These are phyloP conservation scores for Aphanoascus verrucosus DNA, from an alignment of 2,329 filamentous ascomycete genomes.

Conservation along the genomic window DNA sequence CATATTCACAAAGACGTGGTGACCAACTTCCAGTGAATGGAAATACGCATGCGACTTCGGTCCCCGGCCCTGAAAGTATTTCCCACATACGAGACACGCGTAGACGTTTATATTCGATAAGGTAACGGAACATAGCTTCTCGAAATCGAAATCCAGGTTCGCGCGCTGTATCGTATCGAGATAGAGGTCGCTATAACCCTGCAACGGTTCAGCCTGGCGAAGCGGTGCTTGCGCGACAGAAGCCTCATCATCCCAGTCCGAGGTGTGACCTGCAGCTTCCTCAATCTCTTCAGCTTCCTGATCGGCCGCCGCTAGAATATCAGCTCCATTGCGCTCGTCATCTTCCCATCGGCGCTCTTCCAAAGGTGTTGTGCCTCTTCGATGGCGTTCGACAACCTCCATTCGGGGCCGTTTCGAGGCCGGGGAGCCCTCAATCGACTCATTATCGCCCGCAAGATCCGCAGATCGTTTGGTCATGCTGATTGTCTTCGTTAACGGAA, in stretches of 20 bases:
- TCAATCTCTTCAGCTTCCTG: slow-evolving; percentile 51
- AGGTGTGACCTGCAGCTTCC: slow-evolving; percentile 24
- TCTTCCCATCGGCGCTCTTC: slow-evolving; percentile 27
- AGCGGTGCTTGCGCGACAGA: slow-evolving; percentile 31
- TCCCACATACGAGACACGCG: slow-evolving; percentile 93
- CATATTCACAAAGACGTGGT: slow-evolving; percentile 99
- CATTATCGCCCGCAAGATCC: slow-evolving; percentile 33
- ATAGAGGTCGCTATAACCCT: slow-evolving; percentile 90
- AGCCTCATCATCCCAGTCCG: slow-evolving; percentile 22
- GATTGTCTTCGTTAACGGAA: background rate
- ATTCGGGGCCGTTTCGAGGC: slow-evolving; percentile 37
- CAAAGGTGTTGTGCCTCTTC: slow-evolving; percentile 10
- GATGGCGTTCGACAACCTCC: slow-evolving; percentile 19
- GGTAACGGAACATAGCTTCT: slow-evolving; percentile 93
- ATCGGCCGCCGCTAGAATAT: slow-evolving; percentile 50
- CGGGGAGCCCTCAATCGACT: slow-evolving; percentile 29
- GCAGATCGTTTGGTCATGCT: slow-evolving; percentile 40
- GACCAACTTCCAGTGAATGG: slow-evolving; percentile 85
- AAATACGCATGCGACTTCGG: slow-evolving; percentile 95
- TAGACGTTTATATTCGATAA: slow-evolving; percentile 98
- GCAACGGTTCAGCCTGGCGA: slow-evolving; percentile 66
- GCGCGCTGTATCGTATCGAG: slow-evolving; percentile 92
- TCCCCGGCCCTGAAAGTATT: slow-evolving; percentile 90
- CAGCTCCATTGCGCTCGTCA: slow-evolving; percentile 28
- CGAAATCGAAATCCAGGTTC: slow-evolving; percentile 95